A percentile compares a stretch with the other conserved stretches of the same genome.
Conservation (phyloP, 768 basidiomycete species). For the Tulasnella sp. region DNA sequence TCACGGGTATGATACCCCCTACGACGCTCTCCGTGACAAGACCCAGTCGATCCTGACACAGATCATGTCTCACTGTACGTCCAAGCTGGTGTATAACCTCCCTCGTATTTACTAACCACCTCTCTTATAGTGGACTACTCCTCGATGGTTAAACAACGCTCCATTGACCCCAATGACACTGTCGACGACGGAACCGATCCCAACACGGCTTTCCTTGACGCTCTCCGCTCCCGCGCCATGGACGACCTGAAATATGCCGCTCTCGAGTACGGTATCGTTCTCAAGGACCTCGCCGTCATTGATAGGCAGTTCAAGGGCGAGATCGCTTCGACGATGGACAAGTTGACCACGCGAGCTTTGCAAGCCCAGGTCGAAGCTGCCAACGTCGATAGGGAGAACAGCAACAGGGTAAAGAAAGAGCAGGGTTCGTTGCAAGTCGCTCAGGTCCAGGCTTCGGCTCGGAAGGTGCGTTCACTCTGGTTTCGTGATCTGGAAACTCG, state of each 20-base stretch:
- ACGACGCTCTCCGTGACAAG: constrained; percentile 70
- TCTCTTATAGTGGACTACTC: constrained; percentile 43
- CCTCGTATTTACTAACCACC: background rate
- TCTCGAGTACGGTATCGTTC: constrained; percentile 71
- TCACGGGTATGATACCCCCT: constrained; percentile 79
- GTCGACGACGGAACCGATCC: constrained; percentile 56
- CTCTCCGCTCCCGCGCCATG: constrained; percentile 73
- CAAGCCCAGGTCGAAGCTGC: constrained; percentile 86
- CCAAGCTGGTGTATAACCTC: no score
- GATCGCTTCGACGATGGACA: constrained; percentile 78
- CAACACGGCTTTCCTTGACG: constrained; percentile 73
- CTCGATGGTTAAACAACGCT: constrained; percentile 70
- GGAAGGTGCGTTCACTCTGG: constrained; percentile 29
- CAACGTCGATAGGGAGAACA: constrained; percentile 80
- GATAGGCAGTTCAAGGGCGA: constrained; percentile 86
- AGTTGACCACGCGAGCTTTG: constrained; percentile 71
- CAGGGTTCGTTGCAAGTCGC: constrained; percentile 71
- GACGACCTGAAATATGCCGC: constrained; percentile 79
- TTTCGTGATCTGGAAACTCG: no score
- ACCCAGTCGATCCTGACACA: constrained; percentile 82
- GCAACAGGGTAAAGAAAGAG: constrained; percentile 80
- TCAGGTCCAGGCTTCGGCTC: constrained; percentile 61
- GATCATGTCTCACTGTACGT: constrained; percentile 60
- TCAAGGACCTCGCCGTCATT: constrained; percentile 68
- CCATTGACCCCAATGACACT: constrained; percentile 65